Conservation (phyloP, 441 rosid genomes). For the Populus hybrid region DNA sequence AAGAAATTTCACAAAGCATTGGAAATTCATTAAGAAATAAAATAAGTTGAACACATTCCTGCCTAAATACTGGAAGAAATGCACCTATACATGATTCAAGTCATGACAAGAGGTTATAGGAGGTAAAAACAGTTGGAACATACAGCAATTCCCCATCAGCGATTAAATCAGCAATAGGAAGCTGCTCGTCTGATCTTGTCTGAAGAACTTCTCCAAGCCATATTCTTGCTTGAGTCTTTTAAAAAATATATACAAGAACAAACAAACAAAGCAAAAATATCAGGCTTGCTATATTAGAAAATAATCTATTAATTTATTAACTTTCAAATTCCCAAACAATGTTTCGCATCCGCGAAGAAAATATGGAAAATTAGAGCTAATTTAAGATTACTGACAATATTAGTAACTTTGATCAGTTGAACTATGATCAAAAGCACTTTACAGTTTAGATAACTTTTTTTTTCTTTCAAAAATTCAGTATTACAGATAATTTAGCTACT, state of each 20-base stretch:
- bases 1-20: not conserved
- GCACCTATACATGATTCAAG: not conserved
- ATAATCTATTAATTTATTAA: not conserved
- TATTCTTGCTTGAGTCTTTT: conserved; percentile 32
- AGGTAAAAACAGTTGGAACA: not conserved
- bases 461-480: not conserved
- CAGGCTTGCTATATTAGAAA: not conserved
- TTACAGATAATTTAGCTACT: not conserved
- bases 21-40: not conserved
- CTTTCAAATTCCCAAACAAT: not conserved
- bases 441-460: not conserved
- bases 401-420: not conserved
- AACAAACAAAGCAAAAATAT: not conserved
- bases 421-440: not conserved
- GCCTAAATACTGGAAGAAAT: not conserved
- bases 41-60: not conserved
- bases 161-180: conserved; percentile 28
- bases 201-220: conserved; percentile 39
- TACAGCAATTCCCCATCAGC: conserved; percentile 38
- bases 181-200: conserved; percentile 22
- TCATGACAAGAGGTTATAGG: not conserved
- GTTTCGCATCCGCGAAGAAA: not conserved
- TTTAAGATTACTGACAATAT: not conserved
- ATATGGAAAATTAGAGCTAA: not conserved
- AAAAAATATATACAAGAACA: not conserved